These are phyloP conservation scores for Coelastrella sp. DNA, from an alignment of 139 green algal species.

Conservation along the genomic window DNA sequence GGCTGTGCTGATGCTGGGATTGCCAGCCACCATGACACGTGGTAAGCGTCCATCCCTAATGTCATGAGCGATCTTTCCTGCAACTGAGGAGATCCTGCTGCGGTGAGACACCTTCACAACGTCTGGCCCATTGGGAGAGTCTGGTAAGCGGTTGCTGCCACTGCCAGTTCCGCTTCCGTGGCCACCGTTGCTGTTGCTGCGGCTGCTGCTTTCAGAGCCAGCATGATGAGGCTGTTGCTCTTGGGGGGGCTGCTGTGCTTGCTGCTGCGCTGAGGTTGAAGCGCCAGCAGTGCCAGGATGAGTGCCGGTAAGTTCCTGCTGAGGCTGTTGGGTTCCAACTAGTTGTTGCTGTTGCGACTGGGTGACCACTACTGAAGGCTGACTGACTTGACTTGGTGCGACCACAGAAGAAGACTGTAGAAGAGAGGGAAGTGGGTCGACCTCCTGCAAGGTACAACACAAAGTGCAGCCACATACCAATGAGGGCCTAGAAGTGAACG, in stretches of 20 bases:
- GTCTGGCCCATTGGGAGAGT: slow-evolving; percentile 27
- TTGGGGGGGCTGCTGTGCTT: background rate
- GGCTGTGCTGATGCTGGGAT: slow-evolving; percentile 12
- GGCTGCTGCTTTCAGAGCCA: background rate
- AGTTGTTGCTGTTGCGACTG: background rate
- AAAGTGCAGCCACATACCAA: no score
- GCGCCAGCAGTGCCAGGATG: background rate
- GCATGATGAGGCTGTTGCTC: background rate
- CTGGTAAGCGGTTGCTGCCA: slow-evolving; percentile 13
- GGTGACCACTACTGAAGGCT: background rate
- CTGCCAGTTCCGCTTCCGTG: background rate
- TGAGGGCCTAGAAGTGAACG: no score
- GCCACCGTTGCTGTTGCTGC: slow-evolving; percentile 10
- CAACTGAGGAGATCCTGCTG: slow-evolving; percentile 20
- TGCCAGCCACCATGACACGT: slow-evolving; percentile 40
- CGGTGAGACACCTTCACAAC: slow-evolving; percentile 28
- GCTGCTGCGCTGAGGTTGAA: slow-evolving; percentile 9
- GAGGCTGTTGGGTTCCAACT: background rate
- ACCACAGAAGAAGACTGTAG: slow-evolving; percentile 36
- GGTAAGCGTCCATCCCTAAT: slow-evolving; percentile 31
- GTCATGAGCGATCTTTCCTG: slow-evolving; percentile 43
- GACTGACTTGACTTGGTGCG: slow-evolving; percentile 18
- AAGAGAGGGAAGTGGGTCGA: slow-evolving; percentile 34
- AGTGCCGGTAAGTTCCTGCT: background rate
- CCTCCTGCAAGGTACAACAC: slow-evolving; percentile 23